Conservation (phyloP, 495 filamentous ascomycete genomes). For the Aspergillus cristatus region DNA sequence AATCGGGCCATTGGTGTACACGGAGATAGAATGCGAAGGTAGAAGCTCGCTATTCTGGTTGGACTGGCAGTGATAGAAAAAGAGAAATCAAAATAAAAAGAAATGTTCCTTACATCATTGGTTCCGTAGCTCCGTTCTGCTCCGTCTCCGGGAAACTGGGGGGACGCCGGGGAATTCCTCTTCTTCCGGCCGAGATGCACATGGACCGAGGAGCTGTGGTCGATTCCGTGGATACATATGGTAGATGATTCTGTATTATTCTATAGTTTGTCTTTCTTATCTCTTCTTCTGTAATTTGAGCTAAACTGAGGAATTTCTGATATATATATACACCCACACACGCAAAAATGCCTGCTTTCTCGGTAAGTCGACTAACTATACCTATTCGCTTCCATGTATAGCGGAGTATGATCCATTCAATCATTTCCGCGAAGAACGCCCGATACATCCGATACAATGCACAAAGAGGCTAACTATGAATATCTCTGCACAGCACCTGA, state of each 20-base stretch:
- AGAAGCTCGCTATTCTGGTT: neutral
- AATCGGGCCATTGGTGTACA: slow-evolving; percentile 35
- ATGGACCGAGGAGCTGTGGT: slow-evolving; percentile 1
- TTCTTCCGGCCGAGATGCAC: slow-evolving; percentile 2
- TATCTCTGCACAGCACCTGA: slow-evolving; percentile 46
- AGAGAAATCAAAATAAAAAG: neutral
- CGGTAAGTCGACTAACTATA: slow-evolving; percentile 1
- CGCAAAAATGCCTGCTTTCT: no score
- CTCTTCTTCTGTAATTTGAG: no score
- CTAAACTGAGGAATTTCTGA: no score
- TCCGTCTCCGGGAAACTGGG: slow-evolving; percentile 1
- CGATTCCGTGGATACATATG: neutral
- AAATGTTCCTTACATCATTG: neutral
- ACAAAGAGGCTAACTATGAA: no score
- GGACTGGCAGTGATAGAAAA: neutral
- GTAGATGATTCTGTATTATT: neutral
- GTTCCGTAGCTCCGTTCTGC: slow-evolving; percentile 1
- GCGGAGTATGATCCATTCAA: no score
- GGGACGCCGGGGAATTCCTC: neutral
- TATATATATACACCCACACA: no score
- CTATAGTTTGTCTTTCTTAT: neutral
- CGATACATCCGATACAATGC: no score
- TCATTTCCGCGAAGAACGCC: no score
- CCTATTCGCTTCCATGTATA: no score
- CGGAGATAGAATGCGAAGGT: no score